phyloP scores from a whole-genome alignment of 768 basidiomycete genomes.

The Kwoniella shandongensis region DNA sequence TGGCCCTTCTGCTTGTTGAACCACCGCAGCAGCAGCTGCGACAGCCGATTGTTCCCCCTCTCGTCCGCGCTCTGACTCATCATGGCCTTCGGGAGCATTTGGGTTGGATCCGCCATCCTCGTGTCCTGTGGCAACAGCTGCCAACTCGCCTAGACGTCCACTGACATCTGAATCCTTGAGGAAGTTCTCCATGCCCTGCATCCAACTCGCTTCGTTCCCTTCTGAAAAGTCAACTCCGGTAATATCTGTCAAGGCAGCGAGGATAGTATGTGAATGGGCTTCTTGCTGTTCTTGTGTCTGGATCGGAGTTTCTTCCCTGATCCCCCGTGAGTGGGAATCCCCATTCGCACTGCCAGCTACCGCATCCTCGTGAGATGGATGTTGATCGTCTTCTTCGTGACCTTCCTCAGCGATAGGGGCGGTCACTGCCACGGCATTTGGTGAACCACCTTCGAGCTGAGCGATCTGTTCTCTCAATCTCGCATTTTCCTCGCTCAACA shows the following conservation, averaged over 20 bases:
- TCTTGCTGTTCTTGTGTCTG: constrained; percentile 22
- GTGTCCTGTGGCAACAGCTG: constrained; percentile 37
- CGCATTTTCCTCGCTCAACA: constrained; percentile 40
- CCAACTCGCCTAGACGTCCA: constrained; percentile 42
- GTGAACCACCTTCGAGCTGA: constrained; percentile 12
- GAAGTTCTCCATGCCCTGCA: constrained; percentile 35
- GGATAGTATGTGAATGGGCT: constrained; percentile 39
- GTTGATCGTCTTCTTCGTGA: no score
- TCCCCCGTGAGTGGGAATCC: neutral
- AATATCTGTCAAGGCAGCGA: constrained; percentile 40
- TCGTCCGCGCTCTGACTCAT: no score
- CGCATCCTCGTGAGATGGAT: no score
- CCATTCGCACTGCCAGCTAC: no score
- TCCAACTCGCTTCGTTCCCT: constrained; percentile 29
- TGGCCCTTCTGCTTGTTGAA: no score
- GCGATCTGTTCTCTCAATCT: constrained; percentile 34
- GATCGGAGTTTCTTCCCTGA: neutral
- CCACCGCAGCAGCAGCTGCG: no score
- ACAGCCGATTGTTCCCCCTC: no score
- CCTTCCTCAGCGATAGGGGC: no score
- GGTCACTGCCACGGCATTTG: no score
- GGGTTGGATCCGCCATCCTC: neutral
- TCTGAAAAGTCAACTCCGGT: constrained; percentile 22
- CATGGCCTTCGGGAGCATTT: no score
- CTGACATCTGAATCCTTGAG: constrained; percentile 32